These are phyloP conservation scores for Aspergillus melleus DNA, from an alignment of 2,329 filamentous ascomycete species.

Conservation along the genomic window DNA sequence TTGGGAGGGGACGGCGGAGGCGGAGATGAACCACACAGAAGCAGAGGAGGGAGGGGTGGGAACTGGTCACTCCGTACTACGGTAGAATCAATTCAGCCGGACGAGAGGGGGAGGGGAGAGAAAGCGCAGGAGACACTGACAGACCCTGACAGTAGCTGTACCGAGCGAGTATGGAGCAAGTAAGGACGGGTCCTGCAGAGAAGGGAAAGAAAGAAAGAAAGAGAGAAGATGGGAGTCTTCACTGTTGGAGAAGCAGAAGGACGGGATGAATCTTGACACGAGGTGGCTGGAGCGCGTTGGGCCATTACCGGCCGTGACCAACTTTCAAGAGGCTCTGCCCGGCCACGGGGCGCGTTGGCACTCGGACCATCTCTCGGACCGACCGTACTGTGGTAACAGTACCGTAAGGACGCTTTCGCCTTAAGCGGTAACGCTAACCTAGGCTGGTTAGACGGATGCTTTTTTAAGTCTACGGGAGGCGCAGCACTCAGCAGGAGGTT, in stretches of 20 bases:
- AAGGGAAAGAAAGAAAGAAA: not conserved
- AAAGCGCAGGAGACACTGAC: not conserved
- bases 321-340: constrained; percentile 17
- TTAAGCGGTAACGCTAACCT: not conserved
- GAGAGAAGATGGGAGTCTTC: not conserved
- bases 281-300: constrained; percentile 15
- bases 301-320: constrained; percentile 8
- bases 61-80: too few relatives aligned
- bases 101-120: not conserved
- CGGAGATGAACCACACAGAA: not conserved
- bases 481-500: not conserved
- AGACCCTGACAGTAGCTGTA: too few relatives aligned
- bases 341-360: not conserved
- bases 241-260: not conserved
- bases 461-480: not conserved
- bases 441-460: not conserved
- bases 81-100: not conserved
- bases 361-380: not conserved
- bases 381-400: not conserved
- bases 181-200: not conserved
- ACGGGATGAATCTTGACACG: too few relatives aligned
- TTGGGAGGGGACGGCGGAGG: not conserved
- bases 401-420: not conserved
- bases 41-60: not conserved
- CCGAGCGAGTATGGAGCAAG: too few relatives aligned